Percentiles rank a stretch among this genome's conserved stretches.
These are phyloP conservation scores for Flaveria bidentis DNA, from an alignment of 129 eudicot genomes.

Conservation along the genomic window DNA sequence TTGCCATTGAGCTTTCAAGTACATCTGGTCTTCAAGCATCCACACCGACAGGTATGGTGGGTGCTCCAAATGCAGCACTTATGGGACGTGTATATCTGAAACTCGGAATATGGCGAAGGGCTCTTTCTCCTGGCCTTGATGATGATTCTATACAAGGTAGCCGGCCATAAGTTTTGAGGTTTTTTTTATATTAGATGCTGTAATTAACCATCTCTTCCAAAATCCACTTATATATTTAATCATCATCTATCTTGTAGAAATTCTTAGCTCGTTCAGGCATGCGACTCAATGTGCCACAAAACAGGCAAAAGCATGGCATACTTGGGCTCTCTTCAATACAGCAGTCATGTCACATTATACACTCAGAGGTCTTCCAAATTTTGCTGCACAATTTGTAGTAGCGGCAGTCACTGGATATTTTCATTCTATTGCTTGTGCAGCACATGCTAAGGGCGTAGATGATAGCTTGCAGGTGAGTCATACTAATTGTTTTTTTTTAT, in stretches of 20 bases:
- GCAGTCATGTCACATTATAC: conserved; percentile 98
- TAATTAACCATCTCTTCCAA: conserved; percentile 15
- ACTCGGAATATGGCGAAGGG: conserved; percentile 90
- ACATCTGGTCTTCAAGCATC: conserved; percentile 47
- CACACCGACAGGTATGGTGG: conserved; percentile 38
- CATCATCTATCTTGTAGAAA: conserved; percentile 46
- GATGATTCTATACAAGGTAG: conserved; percentile 85
- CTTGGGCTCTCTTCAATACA: conserved; percentile 97
- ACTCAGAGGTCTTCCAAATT: conserved; percentile 60
- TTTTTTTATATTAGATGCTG: not conserved
- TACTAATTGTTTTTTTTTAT: not conserved
- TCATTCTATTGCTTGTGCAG: conserved; percentile 97
- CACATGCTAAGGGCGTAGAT: conserved; percentile 91
- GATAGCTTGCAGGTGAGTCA: conserved; percentile 87
- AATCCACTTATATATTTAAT: not conserved
- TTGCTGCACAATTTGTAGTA: conserved; percentile 80
- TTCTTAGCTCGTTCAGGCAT: conserved; percentile 67
- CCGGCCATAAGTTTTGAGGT: not conserved
- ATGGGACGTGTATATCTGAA: conserved; percentile 84
- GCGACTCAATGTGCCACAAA: conserved; percentile 84
- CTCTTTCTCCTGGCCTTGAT: conserved; percentile 90
- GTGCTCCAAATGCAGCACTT: conserved; percentile 61
- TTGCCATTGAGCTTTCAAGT: conserved; percentile 70
- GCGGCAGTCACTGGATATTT: conserved; percentile 97
- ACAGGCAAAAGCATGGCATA: conserved; percentile 98